Evolutionary conservation across 768 basidiomycete genomes (phyloP), one percentile per base, ranked within the genome.

Genomic region (Leccinum variicolor): DNA sequence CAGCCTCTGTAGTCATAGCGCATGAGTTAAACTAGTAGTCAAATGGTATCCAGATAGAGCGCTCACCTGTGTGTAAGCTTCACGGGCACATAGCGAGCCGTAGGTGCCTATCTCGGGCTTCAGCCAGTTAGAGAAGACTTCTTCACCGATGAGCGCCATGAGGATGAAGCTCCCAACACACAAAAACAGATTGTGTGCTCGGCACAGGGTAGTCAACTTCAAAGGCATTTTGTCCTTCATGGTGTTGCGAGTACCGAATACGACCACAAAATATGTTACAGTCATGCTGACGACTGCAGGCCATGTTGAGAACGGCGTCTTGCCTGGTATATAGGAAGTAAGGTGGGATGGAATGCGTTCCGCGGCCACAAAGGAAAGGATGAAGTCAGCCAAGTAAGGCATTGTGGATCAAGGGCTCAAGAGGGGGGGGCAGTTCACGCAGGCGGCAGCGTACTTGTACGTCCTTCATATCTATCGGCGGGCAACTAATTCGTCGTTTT

Each of bases 51-150:
- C 41, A 25, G 4, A 14, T n/a, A 41, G 39, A 53, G 46, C 15
- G 81, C 89, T 74, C 66, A 94, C 94, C 62, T 85, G 76, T 21
- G 94, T 94, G 88, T 92, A 98, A 58, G 92, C 84, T 7, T 75
- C 72, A 13, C 75, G 73, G 57, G 81, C 72, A 73, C 95, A 98
- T 56, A 97, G 81, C 21, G 85, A 83, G 63, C 84, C 78, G 76
- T 87, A 92, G 39, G 87, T 58, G 48, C 94, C 93, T 62, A 87
- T 76, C 51, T 86, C 83, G 76, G 81, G 87, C 63, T 87, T 84
- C 78, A 81, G 85, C 65, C 84, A 75, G 61, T 90, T 84, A 25
- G 94, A 95, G 8, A 90, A 46, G 41, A 94, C 87, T 74, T 96
- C 94, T 74, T 97, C 94, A 26, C 90, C 74, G 80, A 96, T 92